Conservation (phyloP, 2,329 filamentous ascomycete species). For the Helotiales sp. region DNA sequence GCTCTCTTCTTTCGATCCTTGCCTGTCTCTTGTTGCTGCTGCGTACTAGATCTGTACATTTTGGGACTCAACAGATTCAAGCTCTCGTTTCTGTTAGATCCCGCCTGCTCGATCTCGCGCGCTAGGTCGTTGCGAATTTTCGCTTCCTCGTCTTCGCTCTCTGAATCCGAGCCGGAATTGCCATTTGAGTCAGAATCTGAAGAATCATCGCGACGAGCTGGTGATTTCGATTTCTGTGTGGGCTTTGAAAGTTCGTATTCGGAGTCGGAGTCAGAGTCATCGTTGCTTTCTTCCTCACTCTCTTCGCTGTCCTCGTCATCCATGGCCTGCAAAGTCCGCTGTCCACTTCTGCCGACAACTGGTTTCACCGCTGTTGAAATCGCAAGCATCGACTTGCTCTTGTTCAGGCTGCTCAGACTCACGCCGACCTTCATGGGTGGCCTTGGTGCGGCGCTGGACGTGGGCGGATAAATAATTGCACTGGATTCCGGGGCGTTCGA, state of each 20-base stretch:
- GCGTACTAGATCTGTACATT: constrained; percentile 14
- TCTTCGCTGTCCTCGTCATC: constrained; percentile 20
- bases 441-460: constrained; percentile 23
- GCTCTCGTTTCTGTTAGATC: constrained; percentile 7
- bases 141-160: constrained; percentile 6
- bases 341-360: constrained; percentile 9
- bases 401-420: constrained; percentile 31
- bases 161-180: constrained; percentile 14
- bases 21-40: not conserved
- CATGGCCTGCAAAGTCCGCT: constrained; percentile 10
- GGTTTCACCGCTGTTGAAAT: constrained; percentile 15
- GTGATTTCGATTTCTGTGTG: not conserved
- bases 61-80: constrained; percentile 14
- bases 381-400: constrained; percentile 20
- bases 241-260: constrained; percentile 24
- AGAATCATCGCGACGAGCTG: not conserved
- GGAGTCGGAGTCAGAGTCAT: constrained; percentile 18
- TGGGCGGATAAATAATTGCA: constrained; percentile 17
- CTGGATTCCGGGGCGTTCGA: constrained; percentile 15
- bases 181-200: constrained; percentile 18
- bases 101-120: constrained; percentile 21
- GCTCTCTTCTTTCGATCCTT: constrained; percentile 14
- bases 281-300: constrained; percentile 30
- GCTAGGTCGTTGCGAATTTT: constrained; percentile 16
- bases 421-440: constrained; percentile 34